These are phyloP conservation scores for Deinandra increscens DNA, from an alignment of 129 eudicot species.

Conservation along the genomic window DNA sequence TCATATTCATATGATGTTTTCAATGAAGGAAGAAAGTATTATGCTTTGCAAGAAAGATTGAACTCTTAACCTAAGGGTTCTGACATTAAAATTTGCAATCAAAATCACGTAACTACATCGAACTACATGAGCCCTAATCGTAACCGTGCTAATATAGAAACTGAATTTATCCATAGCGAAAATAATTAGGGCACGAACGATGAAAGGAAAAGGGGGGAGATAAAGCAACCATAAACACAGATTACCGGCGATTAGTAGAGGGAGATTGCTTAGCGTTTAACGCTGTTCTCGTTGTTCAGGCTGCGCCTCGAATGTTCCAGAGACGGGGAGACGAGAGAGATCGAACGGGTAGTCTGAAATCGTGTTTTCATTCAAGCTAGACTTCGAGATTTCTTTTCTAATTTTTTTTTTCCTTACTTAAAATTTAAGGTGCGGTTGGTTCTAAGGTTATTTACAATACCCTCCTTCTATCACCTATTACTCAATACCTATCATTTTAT, in stretches of 20 bases:
- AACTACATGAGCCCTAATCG: constrained; percentile 29
- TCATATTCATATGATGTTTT: neutral
- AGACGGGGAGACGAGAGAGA: constrained; percentile 14
- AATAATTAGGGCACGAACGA: constrained; percentile 12
- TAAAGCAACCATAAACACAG: constrained; percentile 8
- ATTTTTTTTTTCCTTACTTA: too few relatives aligned
- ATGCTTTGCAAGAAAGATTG: constrained; percentile 1
- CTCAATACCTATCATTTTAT: too few relatives aligned
- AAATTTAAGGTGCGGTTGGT: too few relatives aligned
- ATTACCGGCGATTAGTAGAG: constrained; percentile 27
- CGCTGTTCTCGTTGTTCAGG: constrained; percentile 19
- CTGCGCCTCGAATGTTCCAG: constrained; percentile 31
- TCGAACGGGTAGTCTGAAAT: constrained; percentile 18
- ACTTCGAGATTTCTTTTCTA: too few relatives aligned
- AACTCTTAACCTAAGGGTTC: neutral
- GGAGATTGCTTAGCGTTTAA: constrained; percentile 16
- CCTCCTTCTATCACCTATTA: too few relatives aligned
- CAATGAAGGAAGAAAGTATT: neutral
- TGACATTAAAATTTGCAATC: constrained; percentile 3
- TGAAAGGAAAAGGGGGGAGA: neutral
- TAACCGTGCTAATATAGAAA: constrained; percentile 15
- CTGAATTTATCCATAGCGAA: neutral
- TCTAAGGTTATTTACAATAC: too few relatives aligned
- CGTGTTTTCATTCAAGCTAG: too few relatives aligned
- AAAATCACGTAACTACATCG: constrained; percentile 5